Evolutionary conservation across 2,329 filamentous ascomycete genomes (phyloP).

Genomic region (Fusarium sp.): DNA sequence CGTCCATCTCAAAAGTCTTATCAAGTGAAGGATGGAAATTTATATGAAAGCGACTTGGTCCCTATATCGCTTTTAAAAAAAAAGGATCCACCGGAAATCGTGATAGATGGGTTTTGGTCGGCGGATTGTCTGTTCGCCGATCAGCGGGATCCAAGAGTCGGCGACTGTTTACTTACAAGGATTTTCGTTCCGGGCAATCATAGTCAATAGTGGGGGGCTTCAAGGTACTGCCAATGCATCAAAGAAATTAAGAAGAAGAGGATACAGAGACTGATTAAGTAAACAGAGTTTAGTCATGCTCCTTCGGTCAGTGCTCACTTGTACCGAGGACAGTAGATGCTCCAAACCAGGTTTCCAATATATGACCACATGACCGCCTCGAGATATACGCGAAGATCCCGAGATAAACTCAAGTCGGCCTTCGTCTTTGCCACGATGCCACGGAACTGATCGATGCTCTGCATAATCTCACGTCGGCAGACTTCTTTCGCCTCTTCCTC

Average conservation of each 20-base stretch:
- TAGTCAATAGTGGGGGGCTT: accelerated
- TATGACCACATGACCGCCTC: background rate
- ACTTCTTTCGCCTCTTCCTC: background rate
- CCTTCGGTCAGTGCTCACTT: background rate
- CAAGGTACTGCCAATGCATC: background rate
- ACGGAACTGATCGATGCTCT: background rate
- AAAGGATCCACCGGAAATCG: accelerated
- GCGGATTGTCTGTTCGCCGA: background rate
- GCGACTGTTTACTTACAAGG: background rate
- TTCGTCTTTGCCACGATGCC: background rate
- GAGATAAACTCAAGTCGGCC: accelerated
- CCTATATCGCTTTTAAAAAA: background rate
- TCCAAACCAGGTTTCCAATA: background rate
- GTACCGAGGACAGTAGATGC: background rate
- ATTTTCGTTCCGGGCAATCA: too few relatives aligned
- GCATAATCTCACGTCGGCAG: background rate
- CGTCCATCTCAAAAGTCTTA: accelerated
- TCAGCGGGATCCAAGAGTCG: background rate
- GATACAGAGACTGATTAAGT: background rate
- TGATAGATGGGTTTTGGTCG: background rate
- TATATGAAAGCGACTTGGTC: accelerated
- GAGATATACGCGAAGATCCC: background rate
- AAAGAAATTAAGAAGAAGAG: too few relatives aligned
- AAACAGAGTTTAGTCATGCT: accelerated
- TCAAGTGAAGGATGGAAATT: accelerated